Base-by-base conservation (phyloP, 192 early-diverging fungal genomes). In the Obelidium mucronatum region DNA sequence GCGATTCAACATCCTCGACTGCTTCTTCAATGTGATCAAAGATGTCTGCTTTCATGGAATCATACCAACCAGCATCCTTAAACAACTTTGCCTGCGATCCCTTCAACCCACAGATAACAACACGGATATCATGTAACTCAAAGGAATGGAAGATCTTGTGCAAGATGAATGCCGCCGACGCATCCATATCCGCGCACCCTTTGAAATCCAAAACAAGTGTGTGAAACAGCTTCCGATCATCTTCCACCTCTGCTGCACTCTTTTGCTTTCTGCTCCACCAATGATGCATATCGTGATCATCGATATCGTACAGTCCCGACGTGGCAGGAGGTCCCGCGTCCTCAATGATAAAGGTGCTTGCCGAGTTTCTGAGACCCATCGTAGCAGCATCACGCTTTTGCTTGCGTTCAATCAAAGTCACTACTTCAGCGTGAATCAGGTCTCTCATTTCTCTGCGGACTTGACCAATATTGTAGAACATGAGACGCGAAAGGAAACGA, bases 381-480 rank as follows among this genome's bases (percentile, higher is more conserved):
- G 51, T 0, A 52, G 51, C 51, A 15, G 51, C 15, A n/a, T 52
- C 51, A 15, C 48, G 8, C 33, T 31, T 30, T 30, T 31, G n/a
- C 1, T 30, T 61, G n/a, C 59, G 19, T 61, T 61, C 59, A 31
- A 22, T 22, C 15, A 61, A 13, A 22, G 33, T 1, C 17, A 26
- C 30, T 40, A 11, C 15, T 31, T 78, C 65, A 0, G 66, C 77
- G 4, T 82, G 36, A 15, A 81, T 33, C n/a, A 83, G 63, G 22
- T 60, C 3, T 2, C 75, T 66, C n/a, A 83, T 63, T 26, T 59
- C 67, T 22, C 79, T 62, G 28, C 59, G 62, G 66, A 83, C 54
- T n/a, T 61, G 51, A 6, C 60, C 78, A 15, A 77, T 63, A 42
- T 83, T 83, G 74, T 72, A 83, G 61, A 81, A 83, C 22, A 75